phyloP scores from a whole-genome alignment of 1,139 yeast species.

The Candida neerlandica region DNA sequence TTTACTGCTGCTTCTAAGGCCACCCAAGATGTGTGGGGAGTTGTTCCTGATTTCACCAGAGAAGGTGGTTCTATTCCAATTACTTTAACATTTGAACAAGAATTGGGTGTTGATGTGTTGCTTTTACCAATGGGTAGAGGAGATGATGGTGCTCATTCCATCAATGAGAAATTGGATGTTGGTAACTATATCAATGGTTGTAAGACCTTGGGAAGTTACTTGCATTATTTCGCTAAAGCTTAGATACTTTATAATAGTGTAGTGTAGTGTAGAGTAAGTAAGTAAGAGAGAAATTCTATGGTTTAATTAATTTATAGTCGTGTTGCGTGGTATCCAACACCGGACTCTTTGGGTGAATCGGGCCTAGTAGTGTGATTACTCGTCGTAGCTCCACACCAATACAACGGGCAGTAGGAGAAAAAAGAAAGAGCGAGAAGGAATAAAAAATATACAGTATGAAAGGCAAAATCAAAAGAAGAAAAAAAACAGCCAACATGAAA shows the following conservation, averaged over 20 bases:
- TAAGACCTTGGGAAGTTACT: slow-evolving; percentile 90
- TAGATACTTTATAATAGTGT: no score
- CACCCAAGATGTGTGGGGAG: slow-evolving; percentile 90
- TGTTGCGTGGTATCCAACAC: not conserved
- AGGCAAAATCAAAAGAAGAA: no score
- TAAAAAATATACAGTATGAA: no score
- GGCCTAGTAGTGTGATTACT: no score
- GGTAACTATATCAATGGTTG: slow-evolving; percentile 91
- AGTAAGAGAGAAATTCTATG: not conserved
- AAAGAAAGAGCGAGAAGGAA: no score
- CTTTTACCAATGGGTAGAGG: slow-evolving; percentile 98
- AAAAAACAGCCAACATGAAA: not conserved
- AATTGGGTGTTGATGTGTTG: slow-evolving; percentile 80
- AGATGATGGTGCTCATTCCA: slow-evolving; percentile 98
- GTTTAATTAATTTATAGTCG: not conserved
- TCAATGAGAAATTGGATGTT: slow-evolving; percentile 89
- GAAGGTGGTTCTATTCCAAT: slow-evolving; percentile 99
- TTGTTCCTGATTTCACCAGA: slow-evolving; percentile 95
- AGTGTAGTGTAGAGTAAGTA: not conserved
- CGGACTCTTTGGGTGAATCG: no score
- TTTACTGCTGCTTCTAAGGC: slow-evolving; percentile 95
- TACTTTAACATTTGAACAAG: slow-evolving; percentile 87
- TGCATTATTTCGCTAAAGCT: slow-evolving; percentile 74
- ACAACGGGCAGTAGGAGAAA: no score
- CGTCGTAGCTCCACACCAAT: no score